A percentile compares a stretch with the other conserved stretches of the same genome.
These are phyloP conservation scores for Cystofilobasidium ferigula DNA, from an alignment of 768 basidiomycete species.

Conservation along the genomic window DNA sequence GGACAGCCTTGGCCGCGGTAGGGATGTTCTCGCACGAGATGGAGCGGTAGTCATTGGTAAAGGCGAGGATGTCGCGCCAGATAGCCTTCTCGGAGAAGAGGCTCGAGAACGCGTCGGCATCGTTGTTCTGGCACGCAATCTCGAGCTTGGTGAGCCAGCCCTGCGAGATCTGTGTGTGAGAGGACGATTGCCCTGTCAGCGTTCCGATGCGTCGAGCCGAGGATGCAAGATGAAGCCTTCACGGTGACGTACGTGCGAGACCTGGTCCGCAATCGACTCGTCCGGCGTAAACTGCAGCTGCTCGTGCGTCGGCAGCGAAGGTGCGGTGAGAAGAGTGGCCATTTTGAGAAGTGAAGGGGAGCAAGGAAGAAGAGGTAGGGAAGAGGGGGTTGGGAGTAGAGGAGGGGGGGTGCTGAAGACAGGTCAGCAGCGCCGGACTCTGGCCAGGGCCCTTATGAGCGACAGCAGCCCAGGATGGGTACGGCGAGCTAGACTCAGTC, in stretches of 20 bases:
- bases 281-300: background rate
- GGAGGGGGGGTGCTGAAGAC: background rate
- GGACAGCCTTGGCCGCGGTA: background rate
- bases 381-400: background rate
- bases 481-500: no score
- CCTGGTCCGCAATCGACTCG: background rate
- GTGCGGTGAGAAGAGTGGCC: background rate
- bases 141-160: conserved; percentile 4
- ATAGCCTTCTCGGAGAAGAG: background rate
- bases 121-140: background rate
- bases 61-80: conserved; percentile 10
- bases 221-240: background rate
- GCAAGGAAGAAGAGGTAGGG: background rate
- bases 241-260: background rate
- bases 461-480: no score
- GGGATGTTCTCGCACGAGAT: background rate
- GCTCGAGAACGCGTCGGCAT: background rate
- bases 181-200: background rate
- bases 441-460: no score
- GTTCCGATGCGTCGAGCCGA: background rate
- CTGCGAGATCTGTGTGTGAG: background rate
- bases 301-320: background rate
- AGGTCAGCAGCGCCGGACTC: no score
- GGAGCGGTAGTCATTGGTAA: conserved; percentile 1
- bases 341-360: background rate